phyloP scores from a whole-genome alignment of 169 alveolate species.

The Plasmodium gallinaceum region DNA sequence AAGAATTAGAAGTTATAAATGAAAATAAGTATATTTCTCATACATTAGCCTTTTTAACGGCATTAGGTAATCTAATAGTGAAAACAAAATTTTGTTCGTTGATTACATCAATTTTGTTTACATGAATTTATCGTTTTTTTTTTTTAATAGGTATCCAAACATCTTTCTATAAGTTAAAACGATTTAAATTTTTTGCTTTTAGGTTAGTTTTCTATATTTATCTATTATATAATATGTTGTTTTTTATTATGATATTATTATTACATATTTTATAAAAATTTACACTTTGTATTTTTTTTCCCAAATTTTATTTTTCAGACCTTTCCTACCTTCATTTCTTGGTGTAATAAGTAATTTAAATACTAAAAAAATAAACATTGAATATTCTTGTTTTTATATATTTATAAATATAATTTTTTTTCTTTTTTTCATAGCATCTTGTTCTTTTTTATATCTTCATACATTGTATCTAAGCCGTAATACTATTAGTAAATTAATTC shows the following conservation, averaged over 20 bases:
- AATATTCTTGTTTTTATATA: no score
- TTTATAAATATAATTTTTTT: not conserved
- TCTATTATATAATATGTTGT: not conserved
- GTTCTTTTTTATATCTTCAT: slow-evolving; percentile 42
- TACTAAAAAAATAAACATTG: not conserved
- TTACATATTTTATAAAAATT: not conserved
- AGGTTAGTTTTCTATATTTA: slow-evolving; percentile 35
- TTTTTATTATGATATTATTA: not conserved
- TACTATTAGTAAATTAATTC: slow-evolving; percentile 40
- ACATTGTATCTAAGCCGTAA: slow-evolving; percentile 50
- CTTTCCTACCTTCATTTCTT: slow-evolving; percentile 15
- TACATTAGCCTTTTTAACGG: slow-evolving; percentile 41
- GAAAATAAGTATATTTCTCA: slow-evolving; percentile 53
- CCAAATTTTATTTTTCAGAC: slow-evolving; percentile 8
- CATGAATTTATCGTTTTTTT: not conserved
- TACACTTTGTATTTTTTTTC: not conserved
- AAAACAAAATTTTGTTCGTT: not conserved
- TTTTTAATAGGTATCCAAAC: slow-evolving; percentile 54
- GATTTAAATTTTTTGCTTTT: slow-evolving; percentile 16
- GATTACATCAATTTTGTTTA: not conserved
- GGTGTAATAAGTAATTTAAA: slow-evolving; percentile 45
- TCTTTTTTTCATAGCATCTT: slow-evolving; percentile 22
- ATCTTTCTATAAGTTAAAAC: slow-evolving; percentile 16
- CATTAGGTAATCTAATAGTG: slow-evolving; percentile 35
- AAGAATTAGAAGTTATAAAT: slow-evolving; percentile 35